Evolutionary conservation across 2,329 filamentous ascomycete genomes (phyloP), one percentile per base, ranked within the genome.

Genomic region (Ilyonectria destructans): DNA sequence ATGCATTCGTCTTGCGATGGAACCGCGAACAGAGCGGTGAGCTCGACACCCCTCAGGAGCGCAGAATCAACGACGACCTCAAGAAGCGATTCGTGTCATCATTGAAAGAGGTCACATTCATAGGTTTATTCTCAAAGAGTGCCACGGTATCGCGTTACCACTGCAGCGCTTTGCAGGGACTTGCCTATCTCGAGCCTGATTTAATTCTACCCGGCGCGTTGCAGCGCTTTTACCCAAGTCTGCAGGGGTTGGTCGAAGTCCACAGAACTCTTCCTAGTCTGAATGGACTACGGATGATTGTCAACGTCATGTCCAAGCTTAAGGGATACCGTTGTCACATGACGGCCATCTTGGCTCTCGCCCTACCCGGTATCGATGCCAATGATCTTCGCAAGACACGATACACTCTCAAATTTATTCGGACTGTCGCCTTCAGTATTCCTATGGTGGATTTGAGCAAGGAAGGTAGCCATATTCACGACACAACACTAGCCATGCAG

Each of bases 251-350:
- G 59, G 96, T 99, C 4, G 96, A 99, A 81, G 96, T 99, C 3
- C 96, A 99, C 83, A 90, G 96, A 60, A 99, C 96, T 2, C 96
- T 95, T 6, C 97, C 96, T 0, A 98, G 96, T 66, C 88, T 99
- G 66, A 93, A 96, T 76, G 93, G 96, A 48, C 85, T 99, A 68
- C 95, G 98, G 82, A 94, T 97, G 86, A 90, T 98, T 69, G 93
- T 95, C 70, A 94, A 95, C 78, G 90, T 95, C 75, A 97, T 99
- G 89, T 91, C 95, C 15, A 92, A 93, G 78, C 94, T 95, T 46
- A 98, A 97, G 81, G 96, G 96, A n/a, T 98, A 96, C 79, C 89
- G 96, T 68, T 98, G 96, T 77, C 96, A 99, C 79, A 91, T 99
- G 70, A 99, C 96, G 1, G 96, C 96, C 0, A 85, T 99, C 37